Evolutionary conservation across 768 basidiomycete genomes (phyloP).

Genomic region (Psilocybe tampanensis): DNA sequence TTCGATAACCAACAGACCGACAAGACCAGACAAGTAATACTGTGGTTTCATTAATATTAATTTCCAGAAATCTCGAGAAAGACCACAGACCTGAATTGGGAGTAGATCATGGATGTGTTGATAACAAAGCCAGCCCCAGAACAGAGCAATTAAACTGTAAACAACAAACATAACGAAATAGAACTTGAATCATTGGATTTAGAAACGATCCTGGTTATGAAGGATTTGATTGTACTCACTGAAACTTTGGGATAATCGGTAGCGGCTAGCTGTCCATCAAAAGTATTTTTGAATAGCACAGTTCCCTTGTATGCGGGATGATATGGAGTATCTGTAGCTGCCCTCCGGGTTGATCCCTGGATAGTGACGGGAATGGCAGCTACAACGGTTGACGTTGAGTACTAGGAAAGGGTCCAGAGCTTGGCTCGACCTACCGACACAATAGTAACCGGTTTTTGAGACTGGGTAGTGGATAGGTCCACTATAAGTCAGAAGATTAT

Average conservation of each 20-base stretch:
- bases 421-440: conserved; percentile 68
- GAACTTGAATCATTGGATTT: conserved; percentile 55
- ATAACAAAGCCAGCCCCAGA: conserved; percentile 87
- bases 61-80: background rate
- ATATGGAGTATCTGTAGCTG: conserved; percentile 52
- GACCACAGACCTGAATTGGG: conserved; percentile 72
- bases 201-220: background rate
- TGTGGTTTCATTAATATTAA: conserved; percentile 29
- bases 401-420: background rate
- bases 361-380: conserved; percentile 90
- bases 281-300: conserved; percentile 86
- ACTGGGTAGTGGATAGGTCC: conserved; percentile 84
- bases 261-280: conserved; percentile 86
- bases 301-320: conserved; percentile 81
- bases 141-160: conserved; percentile 68
- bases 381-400: conserved; percentile 26
- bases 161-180: conserved; percentile 83
- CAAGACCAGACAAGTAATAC: conserved; percentile 90
- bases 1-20: conserved; percentile 87
- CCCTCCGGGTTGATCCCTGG: conserved; percentile 43
- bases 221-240: conserved; percentile 48
- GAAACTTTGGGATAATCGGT: conserved; percentile 97
- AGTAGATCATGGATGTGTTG: conserved; percentile 81
- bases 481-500: conserved; percentile 55
- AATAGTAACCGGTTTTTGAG: conserved; percentile 91